Evolutionary conservation across 2,329 filamentous ascomycete genomes (phyloP).

Genomic region (Ilyonectria sp.): DNA sequence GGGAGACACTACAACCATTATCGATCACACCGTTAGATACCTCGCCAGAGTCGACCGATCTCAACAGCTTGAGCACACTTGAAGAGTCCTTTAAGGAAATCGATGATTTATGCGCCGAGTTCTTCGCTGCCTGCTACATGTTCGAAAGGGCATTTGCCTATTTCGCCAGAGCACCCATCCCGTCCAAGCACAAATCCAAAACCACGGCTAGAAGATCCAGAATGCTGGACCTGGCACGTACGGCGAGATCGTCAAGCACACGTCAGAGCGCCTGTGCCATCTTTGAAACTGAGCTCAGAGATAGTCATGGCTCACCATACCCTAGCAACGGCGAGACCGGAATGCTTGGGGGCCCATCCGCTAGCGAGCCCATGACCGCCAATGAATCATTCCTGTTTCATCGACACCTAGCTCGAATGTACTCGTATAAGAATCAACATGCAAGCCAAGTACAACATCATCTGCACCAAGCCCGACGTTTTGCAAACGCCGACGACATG

Average conservation of each 20-base stretch:
- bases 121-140: constrained; percentile 8
- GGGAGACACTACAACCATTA: neutral
- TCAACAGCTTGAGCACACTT: neutral
- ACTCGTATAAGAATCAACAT: neutral
- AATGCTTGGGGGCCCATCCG: neutral
- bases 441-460: constrained; percentile 9
- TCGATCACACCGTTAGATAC: neutral
- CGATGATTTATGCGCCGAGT: constrained; percentile 13
- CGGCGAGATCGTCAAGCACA: constrained; percentile 1
- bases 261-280: neutral
- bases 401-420: constrained; percentile 3
- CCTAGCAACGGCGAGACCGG: too few relatives aligned
- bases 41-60: neutral
- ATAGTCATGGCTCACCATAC: neutral
- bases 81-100: neutral
- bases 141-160: constrained; percentile 3
- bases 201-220: constrained; percentile 1
- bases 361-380: neutral
- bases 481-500: neutral
- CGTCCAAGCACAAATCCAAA: neutral
- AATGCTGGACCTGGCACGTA: constrained; percentile 16
- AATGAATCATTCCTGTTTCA: constrained; percentile 16
- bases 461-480: constrained; percentile 9
- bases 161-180: neutral
- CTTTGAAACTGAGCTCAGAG: constrained; percentile 8